A percentile compares a stretch with the other conserved stretches of the same genome.
Conservation (phyloP, 148 eudicot species). For the Silene latifolia region DNA sequence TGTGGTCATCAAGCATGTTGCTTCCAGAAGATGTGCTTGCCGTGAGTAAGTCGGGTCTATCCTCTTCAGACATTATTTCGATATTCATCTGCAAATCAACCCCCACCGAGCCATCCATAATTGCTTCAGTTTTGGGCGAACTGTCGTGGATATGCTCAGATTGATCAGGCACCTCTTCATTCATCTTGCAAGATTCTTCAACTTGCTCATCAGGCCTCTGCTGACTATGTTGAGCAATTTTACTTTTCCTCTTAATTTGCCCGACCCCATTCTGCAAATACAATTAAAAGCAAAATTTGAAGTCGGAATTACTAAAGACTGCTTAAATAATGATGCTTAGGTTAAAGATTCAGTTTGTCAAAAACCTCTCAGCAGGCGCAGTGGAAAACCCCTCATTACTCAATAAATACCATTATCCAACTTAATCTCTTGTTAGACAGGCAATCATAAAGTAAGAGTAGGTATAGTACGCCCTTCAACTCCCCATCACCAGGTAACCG, state of each 20-base stretch:
- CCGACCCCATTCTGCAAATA: slow-evolving; percentile 42
- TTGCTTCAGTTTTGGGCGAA: slow-evolving; percentile 17
- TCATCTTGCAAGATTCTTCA: slow-evolving; percentile 24
- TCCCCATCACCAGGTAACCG: neutral
- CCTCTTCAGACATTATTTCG: slow-evolving; percentile 11
- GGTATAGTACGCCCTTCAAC: neutral
- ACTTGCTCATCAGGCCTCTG: slow-evolving; percentile 31
- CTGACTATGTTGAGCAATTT: slow-evolving; percentile 28
- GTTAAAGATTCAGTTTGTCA: neutral
- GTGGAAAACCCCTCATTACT: neutral
- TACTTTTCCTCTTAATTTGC: slow-evolving; percentile 41
- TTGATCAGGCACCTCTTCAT: slow-evolving; percentile 35
- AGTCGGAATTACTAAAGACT: slow-evolving; percentile 7
- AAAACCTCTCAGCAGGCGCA: neutral
- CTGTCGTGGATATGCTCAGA: slow-evolving; percentile 25
- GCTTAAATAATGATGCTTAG: slow-evolving; percentile 4
- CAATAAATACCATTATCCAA: neutral
- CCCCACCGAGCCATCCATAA: slow-evolving; percentile 7
- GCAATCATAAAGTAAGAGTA: too few species aligned
- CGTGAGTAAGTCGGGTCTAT: slow-evolving; percentile 6
- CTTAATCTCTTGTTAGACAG: too few species aligned
- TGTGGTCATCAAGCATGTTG: slow-evolving; percentile 20
- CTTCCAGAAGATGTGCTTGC: slow-evolving; percentile 22
- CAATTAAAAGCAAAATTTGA: slow-evolving; percentile 4
- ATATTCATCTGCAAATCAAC: slow-evolving; percentile 13